Evolutionary conservation across 169 alveolate genomes (phyloP), one percentile per base, ranked within the genome.

Genomic region (Cryptosporidium canis): DNA sequence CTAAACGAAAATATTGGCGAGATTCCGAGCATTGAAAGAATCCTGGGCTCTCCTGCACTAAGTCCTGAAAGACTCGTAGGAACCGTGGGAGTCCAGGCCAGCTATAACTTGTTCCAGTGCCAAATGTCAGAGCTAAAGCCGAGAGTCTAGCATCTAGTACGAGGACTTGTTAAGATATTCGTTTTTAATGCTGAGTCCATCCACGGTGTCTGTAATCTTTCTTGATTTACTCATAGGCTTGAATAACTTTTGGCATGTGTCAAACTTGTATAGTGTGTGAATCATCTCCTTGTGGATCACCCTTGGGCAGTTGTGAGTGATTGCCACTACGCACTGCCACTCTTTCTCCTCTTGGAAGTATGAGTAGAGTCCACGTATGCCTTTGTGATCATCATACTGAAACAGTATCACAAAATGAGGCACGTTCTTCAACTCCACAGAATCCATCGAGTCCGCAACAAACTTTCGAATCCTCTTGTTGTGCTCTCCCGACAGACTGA

Each of bases 401-500:
- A 77, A 77, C 33, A 77, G 44, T 37, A 77, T 77, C 6, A 77
- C 45, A 35, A 77, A 77, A 43, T 77, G 87, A 33, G 72, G 72
- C 9, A 77, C 45, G 16, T 77, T 27, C 31, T 55, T 77, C 31
- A 77, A 24, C 27, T 77, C 77, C 11, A 31, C n/a, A 21, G 87
- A 77, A 16, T 77, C 51, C 72, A 77, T 77, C 39, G 87, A 77
- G 18, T 77, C 87, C 16, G 27, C n/a, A 24, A 77, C 63, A 61
- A 77, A 77, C 31, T 61, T 77, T 58, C 87, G 18, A 21, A 77
- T 45, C 37, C 27, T 61, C 35, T 43, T 53, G 58, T 77, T 77
- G 24, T 77, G 87, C 14, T 77, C 87, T 58, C 87, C 87, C 4
- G 87, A 77, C 6, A 77, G 55, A n/a, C 87, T 77, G 45, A 77